Evolutionary conservation across 2,329 filamentous ascomycete species (phyloP).

Genomic region (Fusarium brachygibbosum): DNA sequence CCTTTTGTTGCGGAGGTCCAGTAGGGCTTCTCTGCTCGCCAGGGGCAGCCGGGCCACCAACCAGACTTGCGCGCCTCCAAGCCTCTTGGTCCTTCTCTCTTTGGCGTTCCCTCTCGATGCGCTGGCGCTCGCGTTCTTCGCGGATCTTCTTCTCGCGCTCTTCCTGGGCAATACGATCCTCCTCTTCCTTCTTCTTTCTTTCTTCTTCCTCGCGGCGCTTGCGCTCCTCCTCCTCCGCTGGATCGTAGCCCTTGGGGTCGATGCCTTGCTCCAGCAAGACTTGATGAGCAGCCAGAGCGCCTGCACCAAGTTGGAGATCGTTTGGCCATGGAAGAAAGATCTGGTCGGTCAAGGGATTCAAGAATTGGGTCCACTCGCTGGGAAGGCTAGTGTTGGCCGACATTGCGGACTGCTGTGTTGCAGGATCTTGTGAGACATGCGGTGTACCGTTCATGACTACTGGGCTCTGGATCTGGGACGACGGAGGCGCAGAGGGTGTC

Average conservation of each 20-base stretch:
- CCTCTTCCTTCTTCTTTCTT: constrained; percentile 61
- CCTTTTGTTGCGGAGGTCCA: constrained; percentile 58
- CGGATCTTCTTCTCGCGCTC: constrained; percentile 59
- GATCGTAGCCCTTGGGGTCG: constrained; percentile 72
- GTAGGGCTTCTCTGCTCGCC: constrained; percentile 47
- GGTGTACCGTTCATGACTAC: constrained; percentile 53
- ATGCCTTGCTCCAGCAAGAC: constrained; percentile 71
- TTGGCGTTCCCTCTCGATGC: constrained; percentile 60
- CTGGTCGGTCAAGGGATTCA: constrained; percentile 69
- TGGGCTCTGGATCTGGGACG: constrained; percentile 54
- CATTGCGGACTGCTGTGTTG: constrained; percentile 53
- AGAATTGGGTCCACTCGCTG: constrained; percentile 61
- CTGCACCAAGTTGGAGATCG: constrained; percentile 76
- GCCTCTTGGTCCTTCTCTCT: constrained; percentile 59
- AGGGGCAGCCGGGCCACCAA: constrained; percentile 46
- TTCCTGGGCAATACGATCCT: constrained; percentile 61
- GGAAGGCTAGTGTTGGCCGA: constrained; percentile 61
- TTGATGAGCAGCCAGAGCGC: constrained; percentile 76
- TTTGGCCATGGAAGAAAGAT: constrained; percentile 84
- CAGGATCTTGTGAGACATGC: constrained; percentile 48
- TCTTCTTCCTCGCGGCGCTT: constrained; percentile 66
- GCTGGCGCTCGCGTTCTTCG: constrained; percentile 56
- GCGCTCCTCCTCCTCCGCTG: constrained; percentile 66
- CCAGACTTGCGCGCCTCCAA: constrained; percentile 58
- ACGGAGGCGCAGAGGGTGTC: constrained; percentile 53